Evolutionary conservation across 768 basidiomycete genomes (phyloP).

Genomic region (Lactarius sanguifluus): DNA sequence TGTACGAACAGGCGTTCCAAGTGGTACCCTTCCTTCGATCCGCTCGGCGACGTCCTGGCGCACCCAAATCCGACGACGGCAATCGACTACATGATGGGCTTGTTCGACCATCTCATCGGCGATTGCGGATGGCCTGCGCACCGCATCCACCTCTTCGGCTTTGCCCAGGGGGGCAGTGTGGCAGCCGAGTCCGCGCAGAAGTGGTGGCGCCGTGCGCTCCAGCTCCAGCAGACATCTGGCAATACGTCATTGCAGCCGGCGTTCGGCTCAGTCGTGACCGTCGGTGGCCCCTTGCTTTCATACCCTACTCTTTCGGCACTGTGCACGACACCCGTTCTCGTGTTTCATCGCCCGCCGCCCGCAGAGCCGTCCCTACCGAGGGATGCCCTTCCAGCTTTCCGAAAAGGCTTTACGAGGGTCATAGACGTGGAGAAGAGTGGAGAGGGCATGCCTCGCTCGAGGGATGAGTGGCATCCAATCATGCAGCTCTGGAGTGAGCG

Average conservation of each 20-base stretch:
- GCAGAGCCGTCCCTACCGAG: conserved; percentile 45
- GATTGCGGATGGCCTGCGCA: conserved; percentile 65
- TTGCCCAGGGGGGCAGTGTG: conserved; percentile 82
- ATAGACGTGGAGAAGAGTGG: conserved; percentile 49
- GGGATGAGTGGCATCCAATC: conserved; percentile 77
- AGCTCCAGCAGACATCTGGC: conserved; percentile 13
- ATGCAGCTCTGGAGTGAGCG: conserved; percentile 86
- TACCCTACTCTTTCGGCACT: conserved; percentile 60
- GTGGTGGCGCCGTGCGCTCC: conserved; percentile 43
- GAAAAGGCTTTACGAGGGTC: conserved; percentile 56
- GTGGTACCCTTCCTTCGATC: conserved; percentile 85
- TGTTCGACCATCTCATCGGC: conserved; percentile 55
- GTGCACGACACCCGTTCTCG: conserved; percentile 61
- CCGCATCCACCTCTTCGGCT: conserved; percentile 85
- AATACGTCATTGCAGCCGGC: conserved; percentile 32
- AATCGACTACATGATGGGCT: conserved; percentile 52
- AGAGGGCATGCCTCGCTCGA: conserved; percentile 72
- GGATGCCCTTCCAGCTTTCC: conserved; percentile 51
- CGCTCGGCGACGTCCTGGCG: conserved; percentile 67
- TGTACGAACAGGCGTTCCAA: conserved; percentile 82
- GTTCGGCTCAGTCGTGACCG: conserved; percentile 65
- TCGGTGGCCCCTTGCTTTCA: conserved; percentile 75
- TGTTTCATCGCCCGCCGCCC: conserved; percentile 55
- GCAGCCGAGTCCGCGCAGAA: conserved; percentile 64
- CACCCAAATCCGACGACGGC: conserved; percentile 73